Base-by-base conservation (phyloP, 1,139 yeast species). In the Hemisphaericaspora xylofermentans region DNA sequence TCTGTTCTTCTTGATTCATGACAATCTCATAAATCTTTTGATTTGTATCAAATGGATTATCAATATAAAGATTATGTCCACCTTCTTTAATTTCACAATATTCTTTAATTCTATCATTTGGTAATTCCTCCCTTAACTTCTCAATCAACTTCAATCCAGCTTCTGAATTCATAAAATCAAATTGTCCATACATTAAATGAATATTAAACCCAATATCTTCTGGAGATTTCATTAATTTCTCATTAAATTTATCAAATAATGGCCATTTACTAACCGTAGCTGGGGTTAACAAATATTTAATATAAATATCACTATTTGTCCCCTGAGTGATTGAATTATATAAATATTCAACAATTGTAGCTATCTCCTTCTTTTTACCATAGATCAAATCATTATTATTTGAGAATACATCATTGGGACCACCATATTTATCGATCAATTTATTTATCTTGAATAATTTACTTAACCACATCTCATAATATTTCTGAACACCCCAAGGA, bases 121-220 rank as follows among this genome's bases (percentile, higher is more conserved):
- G 54, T 14, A 43, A 43, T 25, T 43, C 37, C 6, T 48, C 37
- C 33, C 68, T 60, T 29, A 60, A 50, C 21, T 68, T 53, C 3
- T 31, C 27, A 2, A 66, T 70, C 36, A 80, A 78, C 42, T 75
- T 72, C 8, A 63, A 53, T 0, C 96, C 96, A 0, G 94, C 93
- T 38, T 74, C 77, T 2, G 76, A 68, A 56, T 86, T 85, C 96
- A 89, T 89, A 76, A 93, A 89, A 58, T 89, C 97, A 49, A 71
- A 78, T 50, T 84, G 82, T 0, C 97, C 97, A 57, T 88, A 89
- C 29, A 88, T 59, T 62, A 89, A 71, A 51, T 78, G 59, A 1
- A 78, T 56, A 21, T 77, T 69, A 30, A 78, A 76, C 21, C 71
- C 70, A 28, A 25, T 27, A 28, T 36, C 24, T 12, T 32, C 28